Evolutionary conservation across 176 grass and related monocot species (phyloP), one percentile per base, ranked within the genome.

Genomic region (Triticum monococcum): DNA sequence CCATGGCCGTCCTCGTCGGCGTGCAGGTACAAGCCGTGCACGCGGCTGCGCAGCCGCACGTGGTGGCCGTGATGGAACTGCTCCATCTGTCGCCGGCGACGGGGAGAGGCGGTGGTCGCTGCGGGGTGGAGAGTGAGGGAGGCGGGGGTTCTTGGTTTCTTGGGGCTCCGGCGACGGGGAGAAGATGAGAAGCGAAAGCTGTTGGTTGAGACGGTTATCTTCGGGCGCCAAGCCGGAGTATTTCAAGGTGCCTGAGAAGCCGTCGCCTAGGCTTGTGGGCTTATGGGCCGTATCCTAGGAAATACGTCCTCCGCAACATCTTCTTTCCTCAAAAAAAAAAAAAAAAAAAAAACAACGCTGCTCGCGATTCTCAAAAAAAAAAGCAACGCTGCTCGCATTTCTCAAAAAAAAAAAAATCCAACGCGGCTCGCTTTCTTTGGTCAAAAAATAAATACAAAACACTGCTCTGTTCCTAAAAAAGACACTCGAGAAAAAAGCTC

Each of bases 21-120:
- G 85, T 48, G 38, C 37, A 87, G 72, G 60, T 77, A 85, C 28
- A 25, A 23, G 9, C 26, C 85, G 20, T 31, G 24, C 50, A 18
- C 35, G 54, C 24, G 36, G 75, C 74, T 79, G 35, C 76, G 33
- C 24, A 86, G 84, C 23, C 84, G 38, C 77, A 80, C 66, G 67
- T 63, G 38, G 8, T 45, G 54, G 12, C 18, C 17, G 20, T 81
- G 52, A 7, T 60, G 67, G 77, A 87, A 87, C 12, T 3, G 20
- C 13, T 74, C 68, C 85, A 87, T 87, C 56, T 5, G 18, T 59
- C 56, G 64, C 28, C 26, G 64, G 4, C 14, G 37, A 38, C 35
- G 64, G 13, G 26, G 11, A 10, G 23, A 12, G 62, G 0, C 4
- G 23, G 23, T 0, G 26, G 12, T 0, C 12, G 2, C 8, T 5